Conservation (phyloP, 148 eudicot genomes). For the Vaccinium vitisidaea region DNA sequence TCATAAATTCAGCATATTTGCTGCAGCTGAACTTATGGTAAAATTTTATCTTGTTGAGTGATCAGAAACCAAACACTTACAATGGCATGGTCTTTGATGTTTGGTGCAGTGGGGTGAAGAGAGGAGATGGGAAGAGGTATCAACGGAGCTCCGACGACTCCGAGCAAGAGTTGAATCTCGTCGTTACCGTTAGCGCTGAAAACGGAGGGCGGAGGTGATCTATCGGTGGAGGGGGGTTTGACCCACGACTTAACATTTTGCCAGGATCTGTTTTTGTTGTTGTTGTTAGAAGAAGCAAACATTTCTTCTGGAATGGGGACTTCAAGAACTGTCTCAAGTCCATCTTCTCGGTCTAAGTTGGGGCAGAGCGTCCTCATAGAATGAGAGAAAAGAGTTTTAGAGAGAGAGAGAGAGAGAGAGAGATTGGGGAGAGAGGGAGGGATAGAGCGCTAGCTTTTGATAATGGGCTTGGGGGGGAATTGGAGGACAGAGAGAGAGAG, state of each 20-base stretch:
- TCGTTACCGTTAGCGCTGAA: conserved; percentile 40
- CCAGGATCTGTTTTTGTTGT: conserved; percentile 50
- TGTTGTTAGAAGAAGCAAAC: conserved; percentile 34
- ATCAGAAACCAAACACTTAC: conserved; percentile 37
- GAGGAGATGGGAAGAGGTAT: conserved; percentile 65
- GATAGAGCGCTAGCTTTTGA: not conserved
- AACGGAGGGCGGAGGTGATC: conserved; percentile 23
- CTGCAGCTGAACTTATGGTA: not conserved
- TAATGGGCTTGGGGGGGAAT: not conserved
- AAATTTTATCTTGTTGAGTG: too few species aligned
- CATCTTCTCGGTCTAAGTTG: conserved; percentile 74
- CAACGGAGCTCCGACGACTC: conserved; percentile 84
- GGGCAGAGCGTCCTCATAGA: conserved; percentile 88
- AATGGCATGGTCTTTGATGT: conserved; percentile 70
- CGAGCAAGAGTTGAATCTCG: conserved; percentile 76
- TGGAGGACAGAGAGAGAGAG: not conserved
- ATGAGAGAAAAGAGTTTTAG: not conserved
- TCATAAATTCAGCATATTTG: not conserved
- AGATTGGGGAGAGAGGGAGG: not conserved
- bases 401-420: not conserved
- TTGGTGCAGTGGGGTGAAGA: conserved; percentile 26
- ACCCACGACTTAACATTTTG: conserved; percentile 75
- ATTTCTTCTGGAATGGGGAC: conserved; percentile 93
- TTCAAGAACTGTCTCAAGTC: conserved; percentile 85
- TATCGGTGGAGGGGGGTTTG: conserved; percentile 31